phyloP scores from a whole-genome alignment of 805 yeast species.

The Cyberlindnera euphorbiiphila region DNA sequence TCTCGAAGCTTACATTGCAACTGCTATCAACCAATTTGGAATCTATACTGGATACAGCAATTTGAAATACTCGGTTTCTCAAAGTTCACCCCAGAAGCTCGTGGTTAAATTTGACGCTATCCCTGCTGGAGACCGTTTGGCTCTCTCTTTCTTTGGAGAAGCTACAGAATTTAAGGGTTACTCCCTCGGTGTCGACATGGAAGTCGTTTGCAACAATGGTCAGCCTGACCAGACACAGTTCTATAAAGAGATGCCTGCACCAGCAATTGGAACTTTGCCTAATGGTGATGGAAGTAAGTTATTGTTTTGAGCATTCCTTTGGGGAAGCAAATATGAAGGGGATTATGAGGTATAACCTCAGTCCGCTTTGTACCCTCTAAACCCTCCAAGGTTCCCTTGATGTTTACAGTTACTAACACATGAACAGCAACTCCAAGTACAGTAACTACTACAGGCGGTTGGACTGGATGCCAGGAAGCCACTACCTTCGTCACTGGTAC shows the following conservation, averaged over 20 bases:
- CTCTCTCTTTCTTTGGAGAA: conserved; percentile 7
- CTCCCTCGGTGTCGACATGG: neutral
- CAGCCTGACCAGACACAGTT: no score
- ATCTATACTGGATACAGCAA: neutral
- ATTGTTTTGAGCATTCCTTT: no score
- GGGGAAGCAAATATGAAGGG: no score
- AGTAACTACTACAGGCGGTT: conserved; percentile 1
- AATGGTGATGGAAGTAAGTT: conserved; percentile 12
- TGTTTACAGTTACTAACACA: conserved; percentile 1
- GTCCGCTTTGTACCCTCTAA: no score
- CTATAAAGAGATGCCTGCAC: no score
- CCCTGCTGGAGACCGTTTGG: conserved; percentile 12
- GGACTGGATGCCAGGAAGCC: conserved; percentile 9
- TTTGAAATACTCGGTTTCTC: neutral
- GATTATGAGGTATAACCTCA: no score
- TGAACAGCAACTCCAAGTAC: conserved; percentile 6
- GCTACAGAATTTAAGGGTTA: neutral
- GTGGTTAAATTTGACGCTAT: conserved; percentile 8
- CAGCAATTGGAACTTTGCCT: no score
- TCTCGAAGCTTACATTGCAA: conserved; percentile 3
- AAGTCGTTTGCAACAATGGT: neutral
- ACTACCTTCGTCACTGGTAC: conserved; percentile 13
- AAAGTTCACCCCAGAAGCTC: neutral
- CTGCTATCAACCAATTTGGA: conserved; percentile 5
- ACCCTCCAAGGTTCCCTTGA: no score